phyloP scores from a whole-genome alignment of 1,139 yeast species.

The Candida albicans region DNA sequence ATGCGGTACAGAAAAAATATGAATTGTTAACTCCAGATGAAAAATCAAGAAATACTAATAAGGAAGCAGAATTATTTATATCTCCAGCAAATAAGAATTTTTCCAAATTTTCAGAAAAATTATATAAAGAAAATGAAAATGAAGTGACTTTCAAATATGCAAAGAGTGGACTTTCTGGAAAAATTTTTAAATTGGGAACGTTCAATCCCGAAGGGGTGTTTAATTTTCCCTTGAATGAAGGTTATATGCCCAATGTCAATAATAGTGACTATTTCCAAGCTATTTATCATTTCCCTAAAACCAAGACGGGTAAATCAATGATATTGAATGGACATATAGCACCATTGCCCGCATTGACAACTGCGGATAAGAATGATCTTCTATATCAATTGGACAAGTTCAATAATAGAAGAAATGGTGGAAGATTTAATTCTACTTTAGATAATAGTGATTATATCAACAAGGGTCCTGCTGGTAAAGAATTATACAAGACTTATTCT shows the following conservation, averaged over 20 bases:
- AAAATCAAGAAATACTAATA: slow-evolving; percentile 63
- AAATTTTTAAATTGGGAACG: slow-evolving; percentile 41
- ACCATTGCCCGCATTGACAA: slow-evolving; percentile 58
- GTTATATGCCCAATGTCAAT: slow-evolving; percentile 57
- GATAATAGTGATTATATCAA: slow-evolving; percentile 43
- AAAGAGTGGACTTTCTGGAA: slow-evolving; percentile 68
- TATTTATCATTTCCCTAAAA: slow-evolving; percentile 57
- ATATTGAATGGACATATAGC: slow-evolving; percentile 76
- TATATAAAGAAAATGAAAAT: slow-evolving; percentile 33
- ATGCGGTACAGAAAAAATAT: slow-evolving; percentile 67
- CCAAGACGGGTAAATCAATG: slow-evolving; percentile 71
- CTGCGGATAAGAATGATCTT: slow-evolving; percentile 69
- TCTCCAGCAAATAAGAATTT: slow-evolving; percentile 57
- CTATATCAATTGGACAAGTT: slow-evolving; percentile 27
- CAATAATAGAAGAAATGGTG: not conserved
- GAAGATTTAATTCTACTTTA: slow-evolving; percentile 31
- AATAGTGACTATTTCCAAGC: slow-evolving; percentile 56
- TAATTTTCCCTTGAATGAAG: slow-evolving; percentile 61
- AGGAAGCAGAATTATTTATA: slow-evolving; percentile 59
- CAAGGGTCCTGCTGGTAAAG: slow-evolving; percentile 43
- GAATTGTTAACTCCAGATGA: slow-evolving; percentile 67
- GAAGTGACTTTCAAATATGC: slow-evolving; percentile 45
- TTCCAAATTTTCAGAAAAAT: slow-evolving; percentile 31
- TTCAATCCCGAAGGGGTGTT: slow-evolving; percentile 51
- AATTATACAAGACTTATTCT: slow-evolving; percentile 31